phyloP scores from a whole-genome alignment of 345 rosid species.

The Aegle marmelos region DNA sequence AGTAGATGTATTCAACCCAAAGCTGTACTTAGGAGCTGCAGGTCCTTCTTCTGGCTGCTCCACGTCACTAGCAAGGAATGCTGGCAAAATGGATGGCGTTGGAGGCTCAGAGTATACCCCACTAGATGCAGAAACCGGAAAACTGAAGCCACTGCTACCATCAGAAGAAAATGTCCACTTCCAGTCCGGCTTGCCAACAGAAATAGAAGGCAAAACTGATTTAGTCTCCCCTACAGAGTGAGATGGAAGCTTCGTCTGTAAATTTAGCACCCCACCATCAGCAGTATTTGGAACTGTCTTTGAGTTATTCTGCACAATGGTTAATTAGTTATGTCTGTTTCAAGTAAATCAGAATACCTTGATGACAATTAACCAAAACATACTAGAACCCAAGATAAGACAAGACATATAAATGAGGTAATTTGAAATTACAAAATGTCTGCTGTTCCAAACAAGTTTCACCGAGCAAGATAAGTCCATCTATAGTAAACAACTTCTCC shows the following conservation, averaged over 20 bases:
- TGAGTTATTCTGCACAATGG: constrained; percentile 35
- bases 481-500: not conserved
- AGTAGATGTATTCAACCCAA: constrained; percentile 25
- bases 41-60: constrained; percentile 36
- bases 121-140: constrained; percentile 59
- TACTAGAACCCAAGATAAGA: not conserved
- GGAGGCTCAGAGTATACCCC: constrained; percentile 71
- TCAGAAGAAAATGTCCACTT: constrained; percentile 54
- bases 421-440: not conserved
- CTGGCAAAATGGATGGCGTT: constrained; percentile 73
- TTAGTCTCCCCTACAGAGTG: constrained; percentile 48
- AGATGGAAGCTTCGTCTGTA: constrained; percentile 44
- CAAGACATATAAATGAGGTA: not conserved
- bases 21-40: constrained; percentile 53
- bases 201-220: constrained; percentile 54
- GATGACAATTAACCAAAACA: not conserved
- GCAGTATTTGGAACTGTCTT: constrained; percentile 28
- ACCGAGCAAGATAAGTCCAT: not conserved
- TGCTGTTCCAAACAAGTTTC: not conserved
- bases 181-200: constrained; percentile 48
- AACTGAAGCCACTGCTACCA: constrained; percentile 52
- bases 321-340: constrained; percentile 17
- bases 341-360: not conserved
- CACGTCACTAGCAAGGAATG: constrained; percentile 21
- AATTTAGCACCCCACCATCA: constrained; percentile 25